These are phyloP conservation scores for Eucalyptus pauciflora DNA, from an alignment of 345 rosid species.

Conservation along the genomic window DNA sequence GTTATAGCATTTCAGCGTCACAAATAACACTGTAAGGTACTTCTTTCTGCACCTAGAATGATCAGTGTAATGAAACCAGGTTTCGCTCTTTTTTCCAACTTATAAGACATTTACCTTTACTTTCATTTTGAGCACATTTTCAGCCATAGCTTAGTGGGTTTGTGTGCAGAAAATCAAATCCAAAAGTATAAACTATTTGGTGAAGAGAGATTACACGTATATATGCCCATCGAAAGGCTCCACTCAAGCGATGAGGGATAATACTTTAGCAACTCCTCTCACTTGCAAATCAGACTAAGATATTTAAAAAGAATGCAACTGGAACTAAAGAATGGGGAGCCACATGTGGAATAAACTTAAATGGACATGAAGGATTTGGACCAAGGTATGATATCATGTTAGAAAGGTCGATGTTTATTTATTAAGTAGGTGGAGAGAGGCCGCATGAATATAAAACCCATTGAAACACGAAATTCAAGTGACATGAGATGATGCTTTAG, in stretches of 20 bases:
- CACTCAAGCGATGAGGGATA: background rate
- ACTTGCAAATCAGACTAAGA: background rate
- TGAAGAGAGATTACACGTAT: background rate
- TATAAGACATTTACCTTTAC: background rate
- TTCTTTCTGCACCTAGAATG: background rate
- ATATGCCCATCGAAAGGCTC: background rate
- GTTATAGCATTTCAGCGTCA: background rate
- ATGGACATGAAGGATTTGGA: background rate
- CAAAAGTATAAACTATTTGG: background rate
- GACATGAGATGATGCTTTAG: background rate
- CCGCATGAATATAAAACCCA: background rate
- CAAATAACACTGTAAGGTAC: background rate
- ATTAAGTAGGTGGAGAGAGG: background rate
- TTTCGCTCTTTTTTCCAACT: background rate
- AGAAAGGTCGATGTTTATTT: background rate
- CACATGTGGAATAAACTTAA: background rate
- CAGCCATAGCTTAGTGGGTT: background rate
- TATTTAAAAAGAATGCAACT: background rate
- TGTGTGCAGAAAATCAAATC: background rate
- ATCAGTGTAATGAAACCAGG: background rate
- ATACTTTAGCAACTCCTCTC: background rate
- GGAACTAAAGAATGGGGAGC: background rate
- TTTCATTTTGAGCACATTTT: background rate
- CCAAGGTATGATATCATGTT: background rate
- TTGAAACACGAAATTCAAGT: background rate